Evolutionary conservation across 2,329 filamentous ascomycete genomes (phyloP), one percentile per base, ranked within the genome.

Genomic region (Neofusicoccum sp.): DNA sequence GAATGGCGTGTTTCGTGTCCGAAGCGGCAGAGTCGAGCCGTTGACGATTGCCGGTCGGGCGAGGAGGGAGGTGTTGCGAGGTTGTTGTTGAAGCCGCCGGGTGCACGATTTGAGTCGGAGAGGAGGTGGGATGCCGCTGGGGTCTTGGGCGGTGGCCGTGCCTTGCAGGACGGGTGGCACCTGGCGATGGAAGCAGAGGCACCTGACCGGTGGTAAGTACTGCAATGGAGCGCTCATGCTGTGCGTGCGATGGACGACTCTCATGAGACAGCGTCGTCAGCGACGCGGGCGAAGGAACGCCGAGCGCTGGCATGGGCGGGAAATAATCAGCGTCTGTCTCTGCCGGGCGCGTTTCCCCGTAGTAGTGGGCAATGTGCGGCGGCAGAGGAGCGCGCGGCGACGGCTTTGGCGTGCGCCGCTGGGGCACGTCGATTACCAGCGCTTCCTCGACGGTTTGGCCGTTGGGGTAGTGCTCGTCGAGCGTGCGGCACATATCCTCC

Each of bases 391-490:
- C 74, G 64, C 88, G 84, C 2, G 93, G 93, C 8, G 93, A 97
- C 9, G 91, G 88, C 68, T 89, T 90, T 1, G 93, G 93, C 0
- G 92, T 93, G 64, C 89, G 85, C 61, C 88, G 86, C 39, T 83
- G 80, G 14, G 93, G 92, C 22, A 96, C 87, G 70, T 98, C 93
- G 72, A 99, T 97, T 67, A 97, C 74, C 65, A 99, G 83, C 6
- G 95, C 95, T 73, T 99, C 95, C 61, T 93, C 89, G 49, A 97
- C 89, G 0, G 83, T 87, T 78, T 98, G 95, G 6, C 94, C 94
- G 48, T 90, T 91, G 1, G 94, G 91, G 72, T 88, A 99, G 76
- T 92, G 92, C 16, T 85, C 81, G 72, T 97, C 93, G 54, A 99
- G 80, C 0, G 90, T 90, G 62, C 87, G 83, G 58, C 85, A 84